These are phyloP conservation scores for Raphanus hybrid DNA, from an alignment of 441 rosid genomes.

Conservation along the genomic window DNA sequence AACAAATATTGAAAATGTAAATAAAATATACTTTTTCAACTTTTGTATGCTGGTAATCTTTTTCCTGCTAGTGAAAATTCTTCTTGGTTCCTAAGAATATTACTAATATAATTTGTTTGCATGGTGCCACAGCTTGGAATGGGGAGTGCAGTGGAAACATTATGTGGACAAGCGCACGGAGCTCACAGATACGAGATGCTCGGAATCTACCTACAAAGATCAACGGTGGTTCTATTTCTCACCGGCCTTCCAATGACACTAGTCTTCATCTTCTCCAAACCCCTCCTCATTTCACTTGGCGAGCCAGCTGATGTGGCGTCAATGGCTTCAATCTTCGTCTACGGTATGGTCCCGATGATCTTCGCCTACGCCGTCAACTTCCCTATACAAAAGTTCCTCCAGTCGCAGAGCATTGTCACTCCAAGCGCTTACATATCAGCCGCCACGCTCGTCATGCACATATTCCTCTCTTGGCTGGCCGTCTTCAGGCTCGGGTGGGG, in stretches of 20 bases:
- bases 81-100: not conserved
- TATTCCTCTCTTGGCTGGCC: constrained; percentile 41
- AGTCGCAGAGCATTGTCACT: constrained; percentile 46
- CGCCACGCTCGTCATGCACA: constrained; percentile 41
- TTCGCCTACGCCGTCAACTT: constrained; percentile 48
- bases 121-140: constrained; percentile 63
- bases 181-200: constrained; percentile 66
- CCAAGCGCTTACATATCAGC: constrained; percentile 58
- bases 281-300: constrained; percentile 34
- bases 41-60: not conserved
- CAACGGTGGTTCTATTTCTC: constrained; percentile 54
- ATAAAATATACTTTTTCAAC: no score
- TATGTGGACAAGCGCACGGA: constrained; percentile 86
- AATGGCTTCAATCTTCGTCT: constrained; percentile 38
- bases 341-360: constrained; percentile 49
- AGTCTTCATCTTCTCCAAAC: constrained; percentile 41
- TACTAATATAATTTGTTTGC: constrained; percentile 27
- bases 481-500: constrained; percentile 43
- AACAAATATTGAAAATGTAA: no score
- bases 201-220: constrained; percentile 74
- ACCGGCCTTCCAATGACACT: constrained; percentile 54
- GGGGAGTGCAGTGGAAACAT: constrained; percentile 90
- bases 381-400: constrained; percentile 49
- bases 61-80: not conserved
- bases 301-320: constrained; percentile 42